Evolutionary conservation across 176 grass and related monocot genomes (phyloP).

Genomic region (Triticum timopheevii): DNA sequence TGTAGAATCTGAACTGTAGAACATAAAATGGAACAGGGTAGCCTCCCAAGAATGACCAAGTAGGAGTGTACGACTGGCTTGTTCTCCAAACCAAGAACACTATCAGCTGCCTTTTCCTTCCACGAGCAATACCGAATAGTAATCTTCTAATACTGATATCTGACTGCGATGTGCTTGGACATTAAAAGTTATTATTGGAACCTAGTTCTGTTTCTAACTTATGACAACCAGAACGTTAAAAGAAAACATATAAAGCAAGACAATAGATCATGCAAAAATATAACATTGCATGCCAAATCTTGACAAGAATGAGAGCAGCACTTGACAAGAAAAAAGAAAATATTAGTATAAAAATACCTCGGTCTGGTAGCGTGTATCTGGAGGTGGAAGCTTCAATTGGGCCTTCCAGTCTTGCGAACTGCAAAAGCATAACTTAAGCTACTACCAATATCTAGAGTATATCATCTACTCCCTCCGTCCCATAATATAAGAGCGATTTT

Average conservation of each 20-base stretch:
- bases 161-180: not conserved
- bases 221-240: not conserved
- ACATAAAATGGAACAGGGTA: not conserved
- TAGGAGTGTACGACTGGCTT: not conserved
- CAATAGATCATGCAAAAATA: not conserved
- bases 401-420: constrained; percentile 88
- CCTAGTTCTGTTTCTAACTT: not conserved
- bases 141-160: not conserved
- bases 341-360: constrained; percentile 51
- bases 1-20: not conserved
- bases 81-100: not conserved
- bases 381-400: constrained; percentile 72
- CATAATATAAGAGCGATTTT: too few relatives aligned
- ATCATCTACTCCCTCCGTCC: not conserved
- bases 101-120: not conserved
- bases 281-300: not conserved
- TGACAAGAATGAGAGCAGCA: not conserved
- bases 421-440: constrained; percentile 24
- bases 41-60: not conserved
- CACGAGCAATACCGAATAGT: not conserved
- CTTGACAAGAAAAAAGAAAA: not conserved
- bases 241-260: not conserved
- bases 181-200: not conserved
- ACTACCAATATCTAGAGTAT: not conserved
- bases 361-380: constrained; percentile 78